Evolutionary conservation across 345 rosid species (phyloP).

Genomic region (Bruguiera gymnorhiza): DNA sequence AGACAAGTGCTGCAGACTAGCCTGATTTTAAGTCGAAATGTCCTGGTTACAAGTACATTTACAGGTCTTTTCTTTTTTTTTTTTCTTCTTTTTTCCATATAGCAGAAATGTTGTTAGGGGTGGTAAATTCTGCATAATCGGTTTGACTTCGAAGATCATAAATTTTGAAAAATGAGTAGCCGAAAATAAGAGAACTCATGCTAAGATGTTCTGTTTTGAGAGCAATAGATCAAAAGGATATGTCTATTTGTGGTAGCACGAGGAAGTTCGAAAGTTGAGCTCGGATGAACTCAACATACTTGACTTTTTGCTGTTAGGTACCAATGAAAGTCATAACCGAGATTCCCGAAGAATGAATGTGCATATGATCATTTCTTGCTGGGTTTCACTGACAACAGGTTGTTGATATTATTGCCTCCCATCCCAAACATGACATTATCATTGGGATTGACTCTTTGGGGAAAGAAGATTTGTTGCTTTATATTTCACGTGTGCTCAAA

Average conservation of each 20-base stretch:
- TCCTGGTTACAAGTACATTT: no score
- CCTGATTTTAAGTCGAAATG: no score
- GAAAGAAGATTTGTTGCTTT: constrained; percentile 64
- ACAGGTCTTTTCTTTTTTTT: no score
- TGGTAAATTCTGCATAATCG: no score
- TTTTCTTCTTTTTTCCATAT: no score
- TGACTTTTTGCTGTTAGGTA: no score
- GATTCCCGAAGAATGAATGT: neutral
- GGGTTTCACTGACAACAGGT: constrained; percentile 35
- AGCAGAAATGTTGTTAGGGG: no score
- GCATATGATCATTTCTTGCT: neutral
- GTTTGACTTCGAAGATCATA: neutral
- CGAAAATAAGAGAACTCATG: neutral
- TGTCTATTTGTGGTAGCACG: no score
- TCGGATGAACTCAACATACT: no score
- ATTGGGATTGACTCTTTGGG: constrained; percentile 71
- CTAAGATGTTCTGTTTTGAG: neutral
- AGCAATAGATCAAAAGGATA: neutral
- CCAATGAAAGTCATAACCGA: no score
- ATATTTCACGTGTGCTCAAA: constrained; percentile 47
- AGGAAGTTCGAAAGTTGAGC: neutral
- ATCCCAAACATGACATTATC: constrained; percentile 64
- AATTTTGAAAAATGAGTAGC: neutral
- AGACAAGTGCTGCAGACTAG: no score
- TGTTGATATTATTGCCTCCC: constrained; percentile 57